A percentile compares a stretch with the other conserved stretches of the same genome.
These are phyloP conservation scores for Diplogelasinospora grovesii DNA, from an alignment of 495 filamentous ascomycete genomes.

Conservation along the genomic window DNA sequence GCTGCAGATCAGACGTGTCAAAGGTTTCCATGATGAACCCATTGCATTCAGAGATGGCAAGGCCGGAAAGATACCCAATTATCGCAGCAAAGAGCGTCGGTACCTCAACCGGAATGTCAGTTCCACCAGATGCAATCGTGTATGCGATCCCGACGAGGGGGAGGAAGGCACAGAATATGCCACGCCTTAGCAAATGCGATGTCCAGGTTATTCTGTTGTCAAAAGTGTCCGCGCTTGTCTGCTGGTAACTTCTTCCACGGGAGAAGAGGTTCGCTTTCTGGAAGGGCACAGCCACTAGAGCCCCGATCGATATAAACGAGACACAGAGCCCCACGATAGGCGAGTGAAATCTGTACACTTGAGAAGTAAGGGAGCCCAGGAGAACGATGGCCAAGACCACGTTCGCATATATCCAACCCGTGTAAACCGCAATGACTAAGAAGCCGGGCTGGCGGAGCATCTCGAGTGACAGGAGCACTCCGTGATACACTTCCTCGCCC, in stretches of 20 bases:
- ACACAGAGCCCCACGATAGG: conserved; percentile 58
- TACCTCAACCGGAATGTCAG: conserved; percentile 48
- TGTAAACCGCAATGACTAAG: conserved; percentile 59
- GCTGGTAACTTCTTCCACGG: conserved; percentile 48
- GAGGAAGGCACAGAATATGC: conserved; percentile 58
- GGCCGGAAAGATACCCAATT: conserved; percentile 60
- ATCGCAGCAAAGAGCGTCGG: conserved; percentile 61
- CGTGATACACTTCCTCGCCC: conserved; percentile 66
- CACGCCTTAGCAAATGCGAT: conserved; percentile 59
- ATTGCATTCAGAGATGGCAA: conserved; percentile 69
- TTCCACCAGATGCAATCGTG: conserved; percentile 55
- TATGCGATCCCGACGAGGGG: conserved; percentile 60
- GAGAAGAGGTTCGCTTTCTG: conserved; percentile 63
- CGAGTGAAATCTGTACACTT: conserved; percentile 53
- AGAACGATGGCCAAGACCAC: conserved; percentile 65
- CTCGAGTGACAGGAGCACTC: conserved; percentile 54
- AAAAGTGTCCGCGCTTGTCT: conserved; percentile 48
- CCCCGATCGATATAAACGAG: conserved; percentile 56
- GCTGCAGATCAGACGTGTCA: conserved; percentile 64
- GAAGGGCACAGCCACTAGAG: conserved; percentile 60
- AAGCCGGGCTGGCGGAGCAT: conserved; percentile 70
- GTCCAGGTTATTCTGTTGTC: conserved; percentile 54
- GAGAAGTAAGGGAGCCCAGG: conserved; percentile 58
- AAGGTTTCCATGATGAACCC: conserved; percentile 75
- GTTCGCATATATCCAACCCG: conserved; percentile 72